phyloP scores from a whole-genome alignment of 2,329 filamentous ascomycete genomes.

The Colletotrichum lindemuthianum region DNA sequence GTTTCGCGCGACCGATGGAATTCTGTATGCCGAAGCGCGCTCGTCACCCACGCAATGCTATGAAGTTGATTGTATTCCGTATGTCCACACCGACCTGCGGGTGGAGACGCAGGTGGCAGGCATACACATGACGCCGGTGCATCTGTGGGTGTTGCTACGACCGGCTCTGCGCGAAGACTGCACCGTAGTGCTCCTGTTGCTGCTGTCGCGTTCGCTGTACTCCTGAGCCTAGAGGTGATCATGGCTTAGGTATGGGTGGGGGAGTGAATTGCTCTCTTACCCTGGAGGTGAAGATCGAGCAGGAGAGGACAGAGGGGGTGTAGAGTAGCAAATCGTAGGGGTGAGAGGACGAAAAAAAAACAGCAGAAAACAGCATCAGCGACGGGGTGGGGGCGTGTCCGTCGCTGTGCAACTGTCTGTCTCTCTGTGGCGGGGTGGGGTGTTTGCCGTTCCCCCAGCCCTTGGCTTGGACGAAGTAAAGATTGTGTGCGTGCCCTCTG shows the following conservation, averaged over 20 bases:
- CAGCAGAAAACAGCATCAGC: conserved; percentile 10
- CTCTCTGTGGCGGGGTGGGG: conserved; percentile 29
- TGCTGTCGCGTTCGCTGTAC: conserved; percentile 20
- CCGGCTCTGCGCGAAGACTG: too few species aligned
- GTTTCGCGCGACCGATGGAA: conserved; percentile 2
- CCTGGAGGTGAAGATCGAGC: conserved; percentile 15
- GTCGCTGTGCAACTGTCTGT: conserved; percentile 24
- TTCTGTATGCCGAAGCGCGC: neutral
- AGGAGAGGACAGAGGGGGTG: conserved; percentile 21
- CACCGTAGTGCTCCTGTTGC: conserved; percentile 1
- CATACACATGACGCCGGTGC: conserved; percentile 23
- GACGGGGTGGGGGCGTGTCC: conserved; percentile 26
- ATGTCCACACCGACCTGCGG: neutral
- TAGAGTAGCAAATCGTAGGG: conserved; percentile 12
- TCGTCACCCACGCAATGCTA: too few species aligned
- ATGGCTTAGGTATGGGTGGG: conserved; percentile 16
- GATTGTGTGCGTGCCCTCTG: conserved; percentile 26
- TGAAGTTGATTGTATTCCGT: too few species aligned
- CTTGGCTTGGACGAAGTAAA: conserved; percentile 34
- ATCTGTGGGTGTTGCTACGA: conserved; percentile 15
- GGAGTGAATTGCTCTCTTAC: conserved; percentile 18
- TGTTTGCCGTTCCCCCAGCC: conserved; percentile 30
- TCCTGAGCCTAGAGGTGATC: conserved; percentile 22
- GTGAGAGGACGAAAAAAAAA: conserved; percentile 12
- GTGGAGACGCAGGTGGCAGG: conserved; percentile 3